A percentile compares a stretch with the other conserved stretches of the same genome.
phyloP scores from a whole-genome alignment of 495 filamentous ascomycete genomes.

The Evansstolkia leycettana region DNA sequence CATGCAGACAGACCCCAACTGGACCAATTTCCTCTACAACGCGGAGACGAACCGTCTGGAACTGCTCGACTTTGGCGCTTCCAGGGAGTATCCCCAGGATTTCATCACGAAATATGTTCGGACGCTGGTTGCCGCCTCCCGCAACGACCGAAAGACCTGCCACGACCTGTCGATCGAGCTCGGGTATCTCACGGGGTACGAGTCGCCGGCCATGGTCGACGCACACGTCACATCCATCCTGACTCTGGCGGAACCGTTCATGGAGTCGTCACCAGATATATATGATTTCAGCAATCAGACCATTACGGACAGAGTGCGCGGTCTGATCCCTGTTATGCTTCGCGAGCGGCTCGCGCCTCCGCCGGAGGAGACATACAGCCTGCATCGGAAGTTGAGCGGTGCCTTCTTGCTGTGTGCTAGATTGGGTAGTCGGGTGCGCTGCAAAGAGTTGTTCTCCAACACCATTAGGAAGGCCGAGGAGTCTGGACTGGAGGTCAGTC shows the following conservation, averaged over 20 bases:
- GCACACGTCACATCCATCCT: conserved; percentile 74
- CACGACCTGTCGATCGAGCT: conserved; percentile 62
- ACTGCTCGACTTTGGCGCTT: conserved; percentile 91
- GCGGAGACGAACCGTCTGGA: conserved; percentile 58
- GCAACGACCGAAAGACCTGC: conserved; percentile 49
- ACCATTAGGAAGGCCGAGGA: conserved; percentile 41
- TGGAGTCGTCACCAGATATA: conserved; percentile 57
- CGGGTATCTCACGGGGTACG: conserved; percentile 85
- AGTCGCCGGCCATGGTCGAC: conserved; percentile 70
- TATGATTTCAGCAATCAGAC: conserved; percentile 94
- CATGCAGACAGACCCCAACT: conserved; percentile 99
- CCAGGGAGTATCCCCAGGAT: conserved; percentile 64
- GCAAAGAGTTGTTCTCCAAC: conserved; percentile 66
- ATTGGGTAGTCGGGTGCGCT: conserved; percentile 69
- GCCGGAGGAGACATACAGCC: conserved; percentile 93
- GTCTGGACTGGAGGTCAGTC: conserved; percentile 6
- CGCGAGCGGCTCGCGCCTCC: conserved; percentile 78
- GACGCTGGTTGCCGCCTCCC: conserved; percentile 66
- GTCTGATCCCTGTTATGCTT: conserved; percentile 84
- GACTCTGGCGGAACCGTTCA: conserved; percentile 87
- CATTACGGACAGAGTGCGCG: conserved; percentile 83
- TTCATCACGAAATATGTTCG: conserved; percentile 72
- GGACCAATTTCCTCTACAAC: conserved; percentile 99
- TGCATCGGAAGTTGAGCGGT: conserved; percentile 92
- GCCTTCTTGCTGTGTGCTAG: conserved; percentile 87